Evolutionary conservation across 1,284 basidiomycete genomes (phyloP), one percentile per base, ranked within the genome.

Genomic region (Trametes versicolor): DNA sequence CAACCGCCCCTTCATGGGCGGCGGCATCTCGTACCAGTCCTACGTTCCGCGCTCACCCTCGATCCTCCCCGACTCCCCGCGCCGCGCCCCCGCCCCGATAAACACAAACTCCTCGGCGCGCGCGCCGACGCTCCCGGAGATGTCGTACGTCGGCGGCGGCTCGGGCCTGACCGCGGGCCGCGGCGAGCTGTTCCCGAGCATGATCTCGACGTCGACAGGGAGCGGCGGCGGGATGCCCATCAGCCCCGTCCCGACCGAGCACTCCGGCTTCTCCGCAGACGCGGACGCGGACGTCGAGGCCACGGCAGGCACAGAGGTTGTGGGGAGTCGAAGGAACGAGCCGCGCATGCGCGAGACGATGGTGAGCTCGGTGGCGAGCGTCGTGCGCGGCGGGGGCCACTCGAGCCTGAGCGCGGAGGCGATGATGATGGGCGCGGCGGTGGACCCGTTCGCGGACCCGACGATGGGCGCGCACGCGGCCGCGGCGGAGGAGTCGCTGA

Each of bases 391-490:
- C 37, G 48, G n/a, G 55, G 59, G 45, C 10, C 66, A 67, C 53
- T 61, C 66, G 56, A 67, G 66, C 49, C 32, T 58, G 59, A 67
- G 66, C 57, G 66, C 66, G 62, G 66, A 67, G 36, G 62, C 62
- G 56, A 25, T 61, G 27, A 50, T 67, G 57, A 19, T 45, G 17
- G n/a, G n/a, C n/a, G n/a, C n/a, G n/a, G 47, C 17, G 47, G 37
- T 7, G 36, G 65, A 73, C 55, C 72, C 72, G 48, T 73, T 73
- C 52, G 72, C 70, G 56, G 72, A 71, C 63, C 68, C 71, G 36
- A 51, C 51, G 49, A 48, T 60, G 63, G 62, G 36, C 58, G 63
- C 49, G 55, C 50, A 47, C 50, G 54, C n/a, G 58, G 58, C 47
- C 21, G 47, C 51, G 27, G 59, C 53, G 54, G 52, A 34, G 55